Percentiles rank a stretch among this genome's conserved stretches.
These are phyloP conservation scores for Talaromyces amestolkiae DNA, from an alignment of 2,329 filamentous ascomycete species.

Conservation along the genomic window DNA sequence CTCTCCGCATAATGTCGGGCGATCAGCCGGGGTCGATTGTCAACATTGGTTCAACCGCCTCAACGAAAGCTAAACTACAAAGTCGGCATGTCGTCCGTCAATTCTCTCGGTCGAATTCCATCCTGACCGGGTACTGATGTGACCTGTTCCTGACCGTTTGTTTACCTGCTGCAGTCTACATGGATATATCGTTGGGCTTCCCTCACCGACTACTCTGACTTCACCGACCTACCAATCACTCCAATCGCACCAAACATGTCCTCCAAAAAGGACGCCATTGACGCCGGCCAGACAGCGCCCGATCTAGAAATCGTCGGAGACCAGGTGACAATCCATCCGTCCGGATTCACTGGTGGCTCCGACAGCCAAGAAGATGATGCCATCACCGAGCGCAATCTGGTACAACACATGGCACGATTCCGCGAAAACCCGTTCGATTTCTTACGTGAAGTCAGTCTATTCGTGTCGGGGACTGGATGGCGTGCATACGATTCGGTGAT, in stretches of 20 bases:
- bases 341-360: constrained; percentile 53
- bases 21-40: background rate
- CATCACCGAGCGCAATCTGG: constrained; percentile 49
- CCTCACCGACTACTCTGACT: constrained; percentile 10
- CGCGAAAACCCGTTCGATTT: constrained; percentile 72
- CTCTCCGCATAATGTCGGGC: constrained; percentile 6
- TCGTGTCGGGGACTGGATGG: constrained; percentile 93
- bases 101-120: background rate
- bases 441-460: constrained; percentile 86
- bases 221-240: background rate
- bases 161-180: background rate
- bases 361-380: constrained; percentile 42
- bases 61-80: background rate
- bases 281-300: constrained; percentile 56
- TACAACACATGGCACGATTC: constrained; percentile 81
- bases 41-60: background rate
- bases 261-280: constrained; percentile 30
- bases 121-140: background rate
- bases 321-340: constrained; percentile 70
- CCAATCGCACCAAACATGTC: constrained; percentile 13
- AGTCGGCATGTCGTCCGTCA: background rate
- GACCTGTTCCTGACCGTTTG: constrained; percentile 1
- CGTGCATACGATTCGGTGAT: constrained; percentile 87
- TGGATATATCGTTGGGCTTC: background rate
- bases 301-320: constrained; percentile 75